These are phyloP conservation scores for Zangia roseola DNA, from an alignment of 768 basidiomycete species.

Conservation along the genomic window DNA sequence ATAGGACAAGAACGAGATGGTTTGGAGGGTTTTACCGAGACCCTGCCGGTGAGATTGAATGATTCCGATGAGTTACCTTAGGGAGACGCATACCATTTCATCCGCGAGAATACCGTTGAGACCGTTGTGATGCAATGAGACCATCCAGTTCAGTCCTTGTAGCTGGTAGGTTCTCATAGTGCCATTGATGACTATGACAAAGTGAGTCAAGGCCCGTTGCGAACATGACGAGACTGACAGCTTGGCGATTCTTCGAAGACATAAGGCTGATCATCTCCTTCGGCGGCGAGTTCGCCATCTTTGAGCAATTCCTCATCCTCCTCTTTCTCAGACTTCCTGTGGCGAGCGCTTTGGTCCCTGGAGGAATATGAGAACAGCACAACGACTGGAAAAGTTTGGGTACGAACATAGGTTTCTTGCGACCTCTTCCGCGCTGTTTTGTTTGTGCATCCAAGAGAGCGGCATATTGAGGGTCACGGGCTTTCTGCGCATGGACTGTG, in stretches of 20 bases:
- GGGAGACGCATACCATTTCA: constrained; percentile 67
- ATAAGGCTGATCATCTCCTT: constrained; percentile 85
- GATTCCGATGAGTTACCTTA: neutral
- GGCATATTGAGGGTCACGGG: constrained; percentile 92
- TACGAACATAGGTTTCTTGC: constrained; percentile 76
- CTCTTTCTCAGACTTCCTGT: constrained; percentile 96
- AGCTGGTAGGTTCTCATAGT: constrained; percentile 92
- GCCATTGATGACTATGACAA: constrained; percentile 73
- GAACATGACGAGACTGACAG: constrained; percentile 47
- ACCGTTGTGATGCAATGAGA: constrained; percentile 92
- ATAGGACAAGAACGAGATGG: constrained; percentile 95
- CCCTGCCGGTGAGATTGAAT: constrained; percentile 50
- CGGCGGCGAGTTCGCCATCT: constrained; percentile 75
- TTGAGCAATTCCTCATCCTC: constrained; percentile 95
- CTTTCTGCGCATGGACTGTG: constrained; percentile 47
- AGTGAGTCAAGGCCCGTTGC: constrained; percentile 1
- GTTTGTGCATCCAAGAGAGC: constrained; percentile 84
- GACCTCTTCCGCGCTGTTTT: constrained; percentile 79
- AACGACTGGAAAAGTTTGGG: neutral
- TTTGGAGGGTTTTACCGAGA: constrained; percentile 97
- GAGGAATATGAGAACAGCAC: constrained; percentile 4
- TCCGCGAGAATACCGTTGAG: constrained; percentile 97
- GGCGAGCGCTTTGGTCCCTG: constrained; percentile 76
- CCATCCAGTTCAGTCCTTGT: constrained; percentile 97
- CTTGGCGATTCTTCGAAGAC: constrained; percentile 94